Conservation (phyloP, 1,284 basidiomycete species). For the Farysia itapuensis region DNA sequence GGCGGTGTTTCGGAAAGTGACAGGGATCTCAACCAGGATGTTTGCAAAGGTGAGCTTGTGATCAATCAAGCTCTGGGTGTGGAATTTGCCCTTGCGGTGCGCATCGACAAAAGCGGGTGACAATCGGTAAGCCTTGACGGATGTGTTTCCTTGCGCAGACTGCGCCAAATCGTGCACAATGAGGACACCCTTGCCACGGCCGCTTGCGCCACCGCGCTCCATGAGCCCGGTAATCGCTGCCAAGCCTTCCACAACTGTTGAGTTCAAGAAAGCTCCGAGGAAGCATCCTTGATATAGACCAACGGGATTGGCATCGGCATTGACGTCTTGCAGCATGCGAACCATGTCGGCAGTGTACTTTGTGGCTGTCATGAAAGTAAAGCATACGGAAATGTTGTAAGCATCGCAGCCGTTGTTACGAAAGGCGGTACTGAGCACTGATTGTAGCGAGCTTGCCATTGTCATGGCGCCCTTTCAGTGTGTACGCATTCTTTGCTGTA, state of each 20-base stretch:
- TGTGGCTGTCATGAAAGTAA: constrained; percentile 31
- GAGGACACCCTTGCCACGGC: constrained; percentile 54
- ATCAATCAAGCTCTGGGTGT: constrained; percentile 76
- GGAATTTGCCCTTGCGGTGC: constrained; percentile 83
- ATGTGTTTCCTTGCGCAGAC: constrained; percentile 76
- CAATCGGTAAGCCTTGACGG: constrained; percentile 87
- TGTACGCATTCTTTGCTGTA: no score
- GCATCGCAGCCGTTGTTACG: background rate
- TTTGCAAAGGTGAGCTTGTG: constrained; percentile 85
- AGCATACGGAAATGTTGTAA: no score
- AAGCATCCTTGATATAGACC: constrained; percentile 99
- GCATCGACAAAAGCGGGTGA: constrained; percentile 81
- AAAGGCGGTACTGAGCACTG: no score
- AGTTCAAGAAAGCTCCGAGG: constrained; percentile 66
- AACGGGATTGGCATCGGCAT: constrained; percentile 89
- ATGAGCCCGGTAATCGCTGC: constrained; percentile 51
- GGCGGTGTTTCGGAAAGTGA: constrained; percentile 83
- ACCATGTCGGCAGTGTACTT: constrained; percentile 81
- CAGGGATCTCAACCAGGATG: constrained; percentile 85
- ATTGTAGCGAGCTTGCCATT: no score
- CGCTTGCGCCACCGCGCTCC: constrained; percentile 55
- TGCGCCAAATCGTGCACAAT: constrained; percentile 58
- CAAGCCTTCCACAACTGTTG: constrained; percentile 80
- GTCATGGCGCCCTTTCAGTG: no score
- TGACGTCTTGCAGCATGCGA: constrained; percentile 83